A percentile compares a stretch with the other conserved stretches of the same genome.
phyloP scores from a whole-genome alignment of 108 stramenopile species.

The Fragilariopsis cylindrus region DNA sequence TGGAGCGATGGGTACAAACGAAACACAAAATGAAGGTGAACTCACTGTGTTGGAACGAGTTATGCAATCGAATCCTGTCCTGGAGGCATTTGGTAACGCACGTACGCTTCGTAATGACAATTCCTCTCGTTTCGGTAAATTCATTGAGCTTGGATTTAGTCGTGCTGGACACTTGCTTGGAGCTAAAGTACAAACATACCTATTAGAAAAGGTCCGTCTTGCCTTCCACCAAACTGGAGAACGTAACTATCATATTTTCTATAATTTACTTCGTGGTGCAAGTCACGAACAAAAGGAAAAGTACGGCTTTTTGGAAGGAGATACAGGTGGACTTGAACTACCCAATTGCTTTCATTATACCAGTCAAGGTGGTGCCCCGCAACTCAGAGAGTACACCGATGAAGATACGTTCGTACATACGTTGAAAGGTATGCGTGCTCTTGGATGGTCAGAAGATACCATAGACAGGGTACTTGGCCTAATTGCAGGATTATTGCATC shows the following conservation, averaged over 20 bases:
- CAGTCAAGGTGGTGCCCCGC: slow-evolving; percentile 86
- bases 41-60: slow-evolving; percentile 90
- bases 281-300: slow-evolving; percentile 81
- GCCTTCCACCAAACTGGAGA: slow-evolving; percentile 90
- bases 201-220: slow-evolving; percentile 96
- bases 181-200: slow-evolving; percentile 94
- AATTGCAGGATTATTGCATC: slow-evolving; percentile 88
- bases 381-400: slow-evolving; percentile 88
- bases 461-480: slow-evolving; percentile 73
- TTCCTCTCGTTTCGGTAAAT: slow-evolving; percentile 99
- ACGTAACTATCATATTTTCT: slow-evolving; percentile 94
- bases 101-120: slow-evolving; percentile 99
- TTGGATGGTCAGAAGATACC: slow-evolving; percentile 75
- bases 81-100: slow-evolving; percentile 99
- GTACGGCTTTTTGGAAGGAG: slow-evolving; percentile 76
- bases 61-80: slow-evolving; percentile 95
- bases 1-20: slow-evolving; percentile 56
- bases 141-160: slow-evolving; percentile 96
- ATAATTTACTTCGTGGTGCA: slow-evolving; percentile 90
- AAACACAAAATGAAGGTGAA: slow-evolving; percentile 51
- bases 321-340: slow-evolving; percentile 75
- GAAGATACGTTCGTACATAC: slow-evolving; percentile 86
- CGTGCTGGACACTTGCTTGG: slow-evolving; percentile 87
- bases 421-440: slow-evolving; percentile 72
- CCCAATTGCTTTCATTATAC: slow-evolving; percentile 83